Conservation (phyloP, 73 alveolate genomes). For the Uronychia setigera region DNA sequence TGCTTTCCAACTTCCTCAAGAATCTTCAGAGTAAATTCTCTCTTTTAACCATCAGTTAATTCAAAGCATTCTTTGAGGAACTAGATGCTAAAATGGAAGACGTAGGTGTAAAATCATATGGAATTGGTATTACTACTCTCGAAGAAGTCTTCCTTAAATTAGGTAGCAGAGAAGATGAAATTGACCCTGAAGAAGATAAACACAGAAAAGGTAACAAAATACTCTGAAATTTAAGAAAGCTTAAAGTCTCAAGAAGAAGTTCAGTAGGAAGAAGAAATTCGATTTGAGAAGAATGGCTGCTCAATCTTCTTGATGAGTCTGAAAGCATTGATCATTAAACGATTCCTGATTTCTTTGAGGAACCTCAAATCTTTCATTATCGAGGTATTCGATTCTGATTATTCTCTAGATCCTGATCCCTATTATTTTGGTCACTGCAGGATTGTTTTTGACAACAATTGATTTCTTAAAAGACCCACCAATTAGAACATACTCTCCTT, state of each 20-base stretch:
- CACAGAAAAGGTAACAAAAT: too few relatives aligned
- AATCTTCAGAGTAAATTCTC: conserved; percentile 65
- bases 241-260: not conserved
- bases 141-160: conserved; percentile 95
- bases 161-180: conserved; percentile 65
- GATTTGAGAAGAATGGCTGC: conserved; percentile 39
- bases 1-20: conserved; percentile 75
- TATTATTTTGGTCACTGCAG: conserved; percentile 59
- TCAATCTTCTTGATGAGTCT: conserved; percentile 46
- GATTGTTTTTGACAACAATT: conserved; percentile 54
- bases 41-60: conserved; percentile 59
- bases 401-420: conserved; percentile 35
- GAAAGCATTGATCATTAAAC: conserved; percentile 55
- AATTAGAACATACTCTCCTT: conserved; percentile 10
- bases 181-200: conserved; percentile 30
- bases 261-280: conserved; percentile 47
- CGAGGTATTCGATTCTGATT: conserved; percentile 39
- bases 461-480: conserved; percentile 18
- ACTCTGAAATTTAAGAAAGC: not conserved
- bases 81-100: conserved; percentile 71
- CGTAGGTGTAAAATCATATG: conserved; percentile 77
- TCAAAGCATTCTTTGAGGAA: conserved; percentile 76
- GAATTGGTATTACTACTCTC: conserved; percentile 86
- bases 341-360: conserved; percentile 52
- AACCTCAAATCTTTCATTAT: conserved; percentile 64